Base-by-base conservation (phyloP, 2,329 filamentous ascomycete species). In the Nectriaceae sp. region DNA sequence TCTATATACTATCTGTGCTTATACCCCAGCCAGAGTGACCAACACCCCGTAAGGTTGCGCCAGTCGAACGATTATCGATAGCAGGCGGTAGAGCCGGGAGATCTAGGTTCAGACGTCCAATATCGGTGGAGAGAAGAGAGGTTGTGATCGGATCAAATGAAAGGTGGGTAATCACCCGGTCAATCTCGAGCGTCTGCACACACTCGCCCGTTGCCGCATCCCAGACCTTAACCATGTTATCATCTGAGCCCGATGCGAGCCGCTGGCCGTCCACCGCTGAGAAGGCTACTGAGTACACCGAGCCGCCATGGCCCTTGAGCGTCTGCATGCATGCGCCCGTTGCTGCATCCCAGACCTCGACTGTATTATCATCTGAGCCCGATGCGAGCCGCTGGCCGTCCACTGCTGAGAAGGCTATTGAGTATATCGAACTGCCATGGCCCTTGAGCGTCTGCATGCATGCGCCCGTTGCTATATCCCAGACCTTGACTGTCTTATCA, bases 221-320 rank as follows among this genome's bases (percentile, higher is more conserved):
- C 50, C 50, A 53, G 29, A 53, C 33, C 47, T 35, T 49, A 26
- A 50, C 42, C 2, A 40, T 50, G 11, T 40, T 13, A 20, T 48
- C 46, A 11, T 16, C 18, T 10, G 50, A 54, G 2, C 41, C 48
- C 2, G 55, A 56, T 36, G 33, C 46, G 3, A 58, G 35, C 10
- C 21, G 44, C 21, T 41, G 26, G 4, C 33, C 42, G 29, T 50
- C 24, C 2, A n/a, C n/a, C n/a, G 42, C 31, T 24, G 48, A 57
- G 50, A 61, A 60, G 15, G 42, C n/a, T n/a, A n/a, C n/a, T n/a
- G n/a, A n/a, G n/a, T n/a, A n/a, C n/a, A n/a, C n/a, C n/a, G n/a
- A n/a, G n/a, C n/a, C n/a, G n/a, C n/a, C n/a, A n/a, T n/a, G n/a
- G n/a, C n/a, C n/a, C n/a, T n/a, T n/a, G n/a, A n/a, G n/a, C n/a